Base-by-base conservation (phyloP, 176 grass and related monocot genomes). In the Aechmea fasciata region DNA sequence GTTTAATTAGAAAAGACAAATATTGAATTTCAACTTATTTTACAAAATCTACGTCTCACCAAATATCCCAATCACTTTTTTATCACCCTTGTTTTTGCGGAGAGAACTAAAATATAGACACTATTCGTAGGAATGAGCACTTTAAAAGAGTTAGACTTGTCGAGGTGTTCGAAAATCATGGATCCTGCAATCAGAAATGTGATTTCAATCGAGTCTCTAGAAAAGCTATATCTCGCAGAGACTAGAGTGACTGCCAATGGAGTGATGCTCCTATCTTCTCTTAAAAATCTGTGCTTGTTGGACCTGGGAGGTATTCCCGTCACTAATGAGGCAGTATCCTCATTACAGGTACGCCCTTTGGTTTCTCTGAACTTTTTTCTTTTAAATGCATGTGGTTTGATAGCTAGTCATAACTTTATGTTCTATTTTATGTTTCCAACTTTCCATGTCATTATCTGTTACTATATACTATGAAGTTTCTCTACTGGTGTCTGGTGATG, bases 61-160 rank as follows among this genome's bases (percentile, higher is more conserved):
- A 41, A 41, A 7, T 41, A 41, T 41, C 33, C 7, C 33, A 41
- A 41, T 41, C 33, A 41, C 33, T 7, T 41, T 7, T 41, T 41
- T 41, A 41, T 15, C 20, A 18, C 8, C 11, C 8, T 17, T 59
- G 33, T 59, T 59, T 10, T 59, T 59, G 19, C 1, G 14, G 54
- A 59, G 54, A 12, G 12, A 59, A 59, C 55, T 29, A 12, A 41
- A 70, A 70, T 17, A 19, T 51, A 63, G 9, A 22, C 59, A 49
- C 54, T 74, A 47, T 11, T 71, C 29, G 41, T 79, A 97, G 89
- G 93, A 52, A 97, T 97, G 82, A 50, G 57, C 22, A 78, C 65
- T 66, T 75, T 92, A 50, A 97, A 85, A 23, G 86, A 97, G 48
- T 77, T 97, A 76, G 81, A 92, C 70, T 28, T 97, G 71, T 97